Base-by-base conservation (phyloP, 2,329 filamentous ascomycete species). In the Pseudogymnoascus sp. region DNA sequence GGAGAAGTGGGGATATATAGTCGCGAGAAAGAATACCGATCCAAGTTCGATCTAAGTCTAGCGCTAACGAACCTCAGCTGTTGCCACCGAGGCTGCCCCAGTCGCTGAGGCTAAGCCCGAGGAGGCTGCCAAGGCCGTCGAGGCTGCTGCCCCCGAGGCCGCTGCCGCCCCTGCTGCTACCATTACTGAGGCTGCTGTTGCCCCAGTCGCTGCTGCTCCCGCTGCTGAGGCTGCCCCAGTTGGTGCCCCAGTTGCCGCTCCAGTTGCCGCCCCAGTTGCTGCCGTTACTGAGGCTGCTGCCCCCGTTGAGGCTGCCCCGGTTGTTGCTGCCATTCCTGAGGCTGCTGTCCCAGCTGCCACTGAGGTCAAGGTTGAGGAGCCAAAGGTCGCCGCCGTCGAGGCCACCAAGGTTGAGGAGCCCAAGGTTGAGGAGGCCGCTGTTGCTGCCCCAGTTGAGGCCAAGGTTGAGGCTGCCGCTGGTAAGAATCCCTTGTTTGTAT, bases 321-420 rank as follows among this genome's bases (percentile, higher is more conserved):
- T 61, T 30, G 62, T 61, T 30, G 61, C 61, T 30, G 63, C 64
- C 48, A 63, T 57, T 39, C 28, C 63, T 9, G 19, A 57, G 19
- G 56, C 45, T 28, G 59, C 41, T 23, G 59, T 41, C 18, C 39
- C 61, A 30, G 59, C 15, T 59, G 26, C 34, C 15, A 35, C 37
- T 59, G 45, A 59, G 38, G 18, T n/a, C 18, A 38, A 34, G 35
- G 26, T 13, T n/a, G 57, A 37, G n/a, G 33, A 38, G 28, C n/a
- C n/a, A n/a, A n/a, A n/a, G n/a, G n/a, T n/a, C n/a, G n/a, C n/a
- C n/a, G n/a, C n/a, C n/a, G n/a, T n/a, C n/a, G n/a, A n/a, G n/a
- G n/a, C n/a, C n/a, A n/a, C n/a, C n/a, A n/a, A n/a, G n/a, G n/a
- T n/a, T n/a, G n/a, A n/a, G n/a, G n/a, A n/a, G n/a, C n/a, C n/a